Base-by-base conservation (phyloP, 2,329 filamentous ascomycete genomes). In the Rhytidhysteron rufulum region DNA sequence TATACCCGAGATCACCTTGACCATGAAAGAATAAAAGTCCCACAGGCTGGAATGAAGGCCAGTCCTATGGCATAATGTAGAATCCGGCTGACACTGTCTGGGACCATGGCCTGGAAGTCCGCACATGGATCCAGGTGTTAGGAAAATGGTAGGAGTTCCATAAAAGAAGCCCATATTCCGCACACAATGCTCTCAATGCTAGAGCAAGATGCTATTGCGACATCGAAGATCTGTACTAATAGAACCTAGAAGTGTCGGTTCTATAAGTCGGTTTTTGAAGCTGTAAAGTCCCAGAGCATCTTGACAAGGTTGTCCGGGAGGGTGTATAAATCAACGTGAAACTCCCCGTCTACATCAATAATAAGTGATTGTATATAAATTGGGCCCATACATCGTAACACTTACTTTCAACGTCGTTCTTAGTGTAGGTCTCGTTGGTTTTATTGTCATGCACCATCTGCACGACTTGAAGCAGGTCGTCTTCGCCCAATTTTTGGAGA, bases 361-460 rank as follows among this genome's bases (percentile, higher is more conserved):
- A 19, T 1, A 20, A 31, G 19, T 11, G 4, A 13, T 11, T 16
- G 4, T 34, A 21, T 11, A 4, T n/a, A 9, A 33, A n/a, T 4
- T 15, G 33, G n/a, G n/a, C n/a, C n/a, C n/a, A n/a, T n/a, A n/a
- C n/a, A 18, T 29, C 4, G 4, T 17, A n/a, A 32, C 18, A 39
- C 85, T 71, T 72, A 95, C 88, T 86, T 59, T 98, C 93, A 42
- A 96, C 80, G 67, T 98, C 94, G 57, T 96, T 97, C 72, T 95
- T 90, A 36, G 91, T 95, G 70, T 95, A 97, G 1, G 91, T 96
- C 49, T 95, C 89, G 5, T 88, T 80, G 1, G 81, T 83, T 75
- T 97, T 97, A 71, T 96, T 88, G 70, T 98, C 93, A 66, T 97
- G 93, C 47, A 98, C 91, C 80, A 98, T 85, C 71, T 97, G 91